Base-by-base conservation (phyloP, 2,329 filamentous ascomycete species). In the Ophiognomonia clavigignenti-juglandacearum region DNA sequence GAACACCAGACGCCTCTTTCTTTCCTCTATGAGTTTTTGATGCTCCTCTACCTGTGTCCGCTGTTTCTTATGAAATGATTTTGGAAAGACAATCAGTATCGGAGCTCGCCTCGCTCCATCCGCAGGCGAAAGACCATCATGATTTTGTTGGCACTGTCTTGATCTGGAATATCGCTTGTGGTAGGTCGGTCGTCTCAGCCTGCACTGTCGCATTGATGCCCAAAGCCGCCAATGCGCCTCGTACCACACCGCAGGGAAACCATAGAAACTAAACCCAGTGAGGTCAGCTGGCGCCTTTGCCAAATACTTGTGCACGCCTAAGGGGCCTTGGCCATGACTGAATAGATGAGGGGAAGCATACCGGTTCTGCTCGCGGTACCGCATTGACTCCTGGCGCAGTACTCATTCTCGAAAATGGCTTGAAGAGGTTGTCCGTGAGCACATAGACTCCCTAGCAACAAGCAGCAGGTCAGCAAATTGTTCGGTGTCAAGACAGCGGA, bases 221-320 rank as follows among this genome's bases (percentile, higher is more conserved):
- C 72, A 98, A 74, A 42, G 86, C 90, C n/a, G 90, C 85, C 41
- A 98, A 71, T n/a, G 89, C 90, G 24, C 93, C 93, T 48, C 92
- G 79, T 51, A 98, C 88, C 40, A 98, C 78, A 39, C 93, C 93
- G 58, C 91, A 95, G 7, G 93, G 93, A 61, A 97, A 96, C 80
- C 89, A 96, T 13, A 98, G 74, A 64, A 95, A 96, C 86, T 95
- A n/a, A n/a, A n/a, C n/a, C n/a, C n/a, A n/a, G n/a, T n/a, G n/a
- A n/a, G n/a, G n/a, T n/a, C n/a, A n/a, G n/a, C n/a, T n/a, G n/a
- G n/a, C n/a, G n/a, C n/a, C n/a, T n/a, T n/a, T n/a, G n/a, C n/a
- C n/a, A n/a, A n/a, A n/a, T n/a, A n/a, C n/a, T n/a, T n/a, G n/a
- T n/a, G n/a, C n/a, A n/a, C n/a, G 51, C 46, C 10, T 3, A 22